These are phyloP conservation scores for Hortaea werneckii DNA, from an alignment of 2,329 filamentous ascomycete genomes.

Conservation along the genomic window DNA sequence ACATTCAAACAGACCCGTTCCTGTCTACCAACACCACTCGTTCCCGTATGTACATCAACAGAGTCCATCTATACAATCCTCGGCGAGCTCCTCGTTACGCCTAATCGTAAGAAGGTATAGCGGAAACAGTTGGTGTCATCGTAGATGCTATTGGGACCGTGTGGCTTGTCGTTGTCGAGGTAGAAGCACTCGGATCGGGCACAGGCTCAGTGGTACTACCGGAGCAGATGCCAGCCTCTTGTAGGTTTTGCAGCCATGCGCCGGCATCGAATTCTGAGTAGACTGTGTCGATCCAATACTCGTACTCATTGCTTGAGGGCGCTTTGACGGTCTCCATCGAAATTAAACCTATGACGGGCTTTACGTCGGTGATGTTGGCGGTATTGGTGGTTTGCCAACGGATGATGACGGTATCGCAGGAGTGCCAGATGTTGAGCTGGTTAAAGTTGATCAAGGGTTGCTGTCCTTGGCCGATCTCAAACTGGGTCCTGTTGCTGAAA, in stretches of 20 bases:
- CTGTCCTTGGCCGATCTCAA: constrained; percentile 21
- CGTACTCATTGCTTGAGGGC: constrained; percentile 7
- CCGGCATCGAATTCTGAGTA: constrained; percentile 25
- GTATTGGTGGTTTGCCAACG: constrained; percentile 23
- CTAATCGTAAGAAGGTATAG: too few relatives aligned
- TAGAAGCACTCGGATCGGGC: not conserved
- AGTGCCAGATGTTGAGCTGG: constrained; percentile 19
- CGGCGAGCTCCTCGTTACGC: too few relatives aligned
- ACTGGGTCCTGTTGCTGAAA: constrained; percentile 17
- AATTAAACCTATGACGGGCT: constrained; percentile 20
- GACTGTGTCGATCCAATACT: constrained; percentile 19
- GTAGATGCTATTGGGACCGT: not conserved
- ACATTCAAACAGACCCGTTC: too few relatives aligned
- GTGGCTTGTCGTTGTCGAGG: too few relatives aligned
- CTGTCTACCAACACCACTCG: too few relatives aligned
- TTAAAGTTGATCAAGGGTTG: constrained; percentile 23
- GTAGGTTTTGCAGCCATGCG: constrained; percentile 23
- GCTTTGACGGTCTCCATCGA: constrained; percentile 13
- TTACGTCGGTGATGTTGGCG: constrained; percentile 16
- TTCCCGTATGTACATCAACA: too few relatives aligned
- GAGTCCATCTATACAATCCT: too few relatives aligned
- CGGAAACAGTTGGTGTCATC: not conserved
- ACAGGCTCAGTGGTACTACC: not conserved
- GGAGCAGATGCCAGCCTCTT: constrained; percentile 16
- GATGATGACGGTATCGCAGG: constrained; percentile 20